Percentiles rank a stretch among this genome's conserved stretches.
These are phyloP conservation scores for Pichia gijzeniarum DNA, from an alignment of 805 yeast genomes.

Conservation along the genomic window DNA sequence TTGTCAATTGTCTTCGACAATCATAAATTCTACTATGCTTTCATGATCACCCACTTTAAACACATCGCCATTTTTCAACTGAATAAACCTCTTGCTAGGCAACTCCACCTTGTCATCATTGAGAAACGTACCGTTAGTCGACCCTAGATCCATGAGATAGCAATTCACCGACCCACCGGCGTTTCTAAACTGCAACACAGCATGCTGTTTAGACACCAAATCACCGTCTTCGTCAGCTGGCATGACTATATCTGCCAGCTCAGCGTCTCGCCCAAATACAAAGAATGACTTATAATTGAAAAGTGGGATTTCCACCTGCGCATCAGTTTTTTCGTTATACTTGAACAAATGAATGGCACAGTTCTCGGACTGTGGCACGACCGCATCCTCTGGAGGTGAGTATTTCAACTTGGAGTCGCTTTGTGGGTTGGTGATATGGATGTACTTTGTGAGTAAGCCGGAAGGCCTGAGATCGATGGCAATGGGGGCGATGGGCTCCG, in stretches of 20 bases:
- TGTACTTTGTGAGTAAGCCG: slow-evolving; percentile 12
- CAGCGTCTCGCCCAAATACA: slow-evolving; percentile 21
- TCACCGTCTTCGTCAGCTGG: slow-evolving; percentile 14
- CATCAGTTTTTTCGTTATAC: slow-evolving; percentile 6
- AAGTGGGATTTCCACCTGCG: slow-evolving; percentile 17
- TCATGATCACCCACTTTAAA: slow-evolving; percentile 25
- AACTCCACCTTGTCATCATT: slow-evolving; percentile 22
- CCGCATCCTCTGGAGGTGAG: slow-evolving; percentile 19
- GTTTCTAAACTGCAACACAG: slow-evolving; percentile 26
- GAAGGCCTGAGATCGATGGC: slow-evolving; percentile 14
- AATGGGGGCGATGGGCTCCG: too few relatives aligned
- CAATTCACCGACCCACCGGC: slow-evolving; percentile 5
- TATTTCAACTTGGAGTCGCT: slow-evolving; percentile 9
- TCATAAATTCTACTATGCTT: slow-evolving; percentile 19
- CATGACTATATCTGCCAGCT: slow-evolving; percentile 18
- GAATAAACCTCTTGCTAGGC: slow-evolving; percentile 22
- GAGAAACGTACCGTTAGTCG: slow-evolving; percentile 28
- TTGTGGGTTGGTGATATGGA: neutral
- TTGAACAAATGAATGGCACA: slow-evolving; percentile 15
- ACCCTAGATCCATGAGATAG: slow-evolving; percentile 25
- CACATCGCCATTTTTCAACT: slow-evolving; percentile 22
- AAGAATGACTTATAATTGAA: slow-evolving; percentile 22
- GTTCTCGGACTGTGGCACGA: slow-evolving; percentile 13
- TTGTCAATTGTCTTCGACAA: slow-evolving; percentile 15
- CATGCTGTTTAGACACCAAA: slow-evolving; percentile 24